phyloP scores from a whole-genome alignment of 768 basidiomycete species.

The Suillus sp. region DNA sequence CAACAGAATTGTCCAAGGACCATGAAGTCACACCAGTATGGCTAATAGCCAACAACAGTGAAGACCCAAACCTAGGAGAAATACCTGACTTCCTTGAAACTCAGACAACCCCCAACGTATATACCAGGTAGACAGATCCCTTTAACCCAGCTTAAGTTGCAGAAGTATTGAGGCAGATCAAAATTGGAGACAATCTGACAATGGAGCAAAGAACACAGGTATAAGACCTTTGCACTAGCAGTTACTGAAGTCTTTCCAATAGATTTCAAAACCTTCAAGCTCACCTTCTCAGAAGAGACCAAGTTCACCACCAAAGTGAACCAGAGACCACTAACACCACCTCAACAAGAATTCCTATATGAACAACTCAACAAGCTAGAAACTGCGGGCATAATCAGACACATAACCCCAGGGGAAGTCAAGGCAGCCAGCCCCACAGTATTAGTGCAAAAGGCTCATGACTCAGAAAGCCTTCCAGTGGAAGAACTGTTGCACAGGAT shows the following conservation, averaged over 20 bases:
- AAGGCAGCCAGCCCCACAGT: conserved; percentile 16
- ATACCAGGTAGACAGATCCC: neutral
- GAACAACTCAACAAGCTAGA: neutral
- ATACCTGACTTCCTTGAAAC: neutral
- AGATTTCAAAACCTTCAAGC: neutral
- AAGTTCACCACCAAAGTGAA: neutral
- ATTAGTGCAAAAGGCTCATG: conserved; percentile 19
- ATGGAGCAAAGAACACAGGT: conserved; percentile 26
- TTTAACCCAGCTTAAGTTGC: conserved; percentile 18
- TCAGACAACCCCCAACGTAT: neutral
- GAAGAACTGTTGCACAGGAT: conserved; percentile 13
- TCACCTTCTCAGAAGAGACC: neutral
- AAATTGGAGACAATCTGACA: conserved; percentile 34
- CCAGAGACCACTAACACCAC: conserved; percentile 8
- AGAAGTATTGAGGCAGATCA: conserved; percentile 21
- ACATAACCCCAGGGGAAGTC: conserved; percentile 10
- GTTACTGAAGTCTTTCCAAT: conserved; percentile 40
- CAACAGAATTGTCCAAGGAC: neutral
- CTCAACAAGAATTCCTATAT: conserved; percentile 4
- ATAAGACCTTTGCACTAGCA: conserved; percentile 41
- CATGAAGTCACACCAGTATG: no score
- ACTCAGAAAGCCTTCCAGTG: conserved; percentile 8
- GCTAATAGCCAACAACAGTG: rapidly evolving
- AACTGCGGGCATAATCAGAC: neutral
- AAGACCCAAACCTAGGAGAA: neutral